phyloP scores from a whole-genome alignment of 2,329 filamentous ascomycete species.

The Dothistroma septosporum region DNA sequence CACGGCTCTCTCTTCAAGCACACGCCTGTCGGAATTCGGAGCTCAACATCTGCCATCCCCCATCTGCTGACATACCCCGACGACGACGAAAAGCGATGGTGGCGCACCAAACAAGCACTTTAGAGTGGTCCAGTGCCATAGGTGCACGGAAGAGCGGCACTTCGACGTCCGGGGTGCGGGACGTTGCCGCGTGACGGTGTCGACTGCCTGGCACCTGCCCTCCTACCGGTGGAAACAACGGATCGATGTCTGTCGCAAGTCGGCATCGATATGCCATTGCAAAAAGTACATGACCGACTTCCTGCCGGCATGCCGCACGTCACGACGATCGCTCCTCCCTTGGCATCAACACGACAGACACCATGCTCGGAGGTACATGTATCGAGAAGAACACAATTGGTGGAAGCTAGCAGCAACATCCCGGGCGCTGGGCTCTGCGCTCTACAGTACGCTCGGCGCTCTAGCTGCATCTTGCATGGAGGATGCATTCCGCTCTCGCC shows the following conservation, averaged over 20 bases:
- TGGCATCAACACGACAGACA: no score
- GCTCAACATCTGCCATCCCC: background rate
- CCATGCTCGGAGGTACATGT: background rate
- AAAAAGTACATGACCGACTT: background rate
- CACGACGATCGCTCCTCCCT: background rate
- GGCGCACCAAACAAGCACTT: slow-evolving; percentile 7
- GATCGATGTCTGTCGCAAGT: background rate
- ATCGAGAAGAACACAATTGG: background rate
- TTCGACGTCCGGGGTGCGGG: background rate
- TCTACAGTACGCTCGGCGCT: no score
- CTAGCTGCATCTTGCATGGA: background rate
- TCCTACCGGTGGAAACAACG: background rate
- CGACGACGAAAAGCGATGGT: slow-evolving; percentile 1
- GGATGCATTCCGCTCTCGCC: slow-evolving; percentile 8
- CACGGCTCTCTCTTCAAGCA: background rate
- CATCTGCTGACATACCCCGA: no score
- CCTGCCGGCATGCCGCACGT: background rate
- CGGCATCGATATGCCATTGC: background rate
- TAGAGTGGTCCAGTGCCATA: background rate
- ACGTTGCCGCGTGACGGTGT: slow-evolving; percentile 1
- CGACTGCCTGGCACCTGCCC: no score
- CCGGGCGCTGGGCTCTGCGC: no score
- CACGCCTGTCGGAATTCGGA: background rate
- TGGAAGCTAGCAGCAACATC: slow-evolving; percentile 3
- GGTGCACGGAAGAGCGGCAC: slow-evolving; percentile 1